phyloP scores from a whole-genome alignment of 2,329 filamentous ascomycete species.

The Sporothrix globosa region DNA sequence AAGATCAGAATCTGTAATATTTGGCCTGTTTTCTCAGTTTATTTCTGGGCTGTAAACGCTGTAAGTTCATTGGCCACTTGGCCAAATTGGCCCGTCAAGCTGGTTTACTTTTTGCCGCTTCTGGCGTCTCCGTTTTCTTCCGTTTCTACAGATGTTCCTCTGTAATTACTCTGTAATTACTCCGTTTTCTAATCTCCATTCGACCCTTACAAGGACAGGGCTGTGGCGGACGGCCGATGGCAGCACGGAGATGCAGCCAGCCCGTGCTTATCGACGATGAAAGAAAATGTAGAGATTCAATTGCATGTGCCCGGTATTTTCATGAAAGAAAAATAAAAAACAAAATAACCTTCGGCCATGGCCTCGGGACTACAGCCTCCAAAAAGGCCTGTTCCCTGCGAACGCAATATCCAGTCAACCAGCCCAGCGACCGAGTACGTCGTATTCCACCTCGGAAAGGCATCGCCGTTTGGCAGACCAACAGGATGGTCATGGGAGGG shows the following conservation, averaged over 20 bases:
- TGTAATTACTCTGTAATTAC: background rate
- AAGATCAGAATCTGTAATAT: background rate
- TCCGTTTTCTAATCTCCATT: background rate
- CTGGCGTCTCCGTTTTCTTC: background rate
- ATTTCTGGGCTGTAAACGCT: background rate
- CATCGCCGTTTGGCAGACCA: too few species aligned
- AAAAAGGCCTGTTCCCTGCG: constrained; percentile 1
- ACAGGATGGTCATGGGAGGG: too few species aligned
- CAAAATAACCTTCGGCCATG: background rate
- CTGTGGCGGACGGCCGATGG: constrained; percentile 17
- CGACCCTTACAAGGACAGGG: background rate
- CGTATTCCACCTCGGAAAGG: too few species aligned
- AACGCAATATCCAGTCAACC: too few species aligned
- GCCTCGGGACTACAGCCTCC: background rate
- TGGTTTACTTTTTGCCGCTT: constrained; percentile 11
- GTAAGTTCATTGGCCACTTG: constrained; percentile 17
- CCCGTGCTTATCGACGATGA: background rate
- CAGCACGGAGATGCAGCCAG: constrained; percentile 17
- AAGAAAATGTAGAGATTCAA: background rate
- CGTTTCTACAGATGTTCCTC: background rate
- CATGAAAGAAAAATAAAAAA: background rate
- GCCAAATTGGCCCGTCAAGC: background rate
- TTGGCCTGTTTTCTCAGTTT: background rate
- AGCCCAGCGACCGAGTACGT: too few species aligned
- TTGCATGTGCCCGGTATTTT: background rate